Evolutionary conservation across 208 protist genomes (phyloP), one percentile per base, ranked within the genome.

Genomic region (Wallacemonas sp.): DNA sequence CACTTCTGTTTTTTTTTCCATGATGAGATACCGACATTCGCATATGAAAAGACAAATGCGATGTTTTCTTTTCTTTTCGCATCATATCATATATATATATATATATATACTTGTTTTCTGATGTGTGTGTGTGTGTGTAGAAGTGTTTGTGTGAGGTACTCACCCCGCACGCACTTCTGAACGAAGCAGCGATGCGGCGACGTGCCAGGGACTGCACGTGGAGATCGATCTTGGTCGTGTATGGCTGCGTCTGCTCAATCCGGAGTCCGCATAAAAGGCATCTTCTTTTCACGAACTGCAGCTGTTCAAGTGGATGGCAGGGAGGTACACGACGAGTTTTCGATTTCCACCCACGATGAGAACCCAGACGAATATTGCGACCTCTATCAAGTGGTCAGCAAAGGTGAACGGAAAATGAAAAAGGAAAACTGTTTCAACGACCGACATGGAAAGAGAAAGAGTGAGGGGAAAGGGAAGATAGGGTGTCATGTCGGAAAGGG

Each of bases 11-110:
- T n/a, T n/a, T n/a, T n/a, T n/a, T n/a, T n/a, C n/a, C n/a, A n/a
- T n/a, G n/a, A n/a, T n/a, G n/a, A n/a, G n/a, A n/a, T n/a, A n/a
- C n/a, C n/a, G n/a, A n/a, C n/a, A n/a, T n/a, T n/a, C n/a, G n/a
- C n/a, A n/a, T n/a, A n/a, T n/a, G n/a, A n/a, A n/a, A n/a, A n/a
- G n/a, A n/a, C n/a, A n/a, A n/a, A n/a, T n/a, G n/a, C n/a, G n/a
- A n/a, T n/a, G n/a, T n/a, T 52, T 39, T 65, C 47, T 30, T 43
- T 41, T 61, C 60, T 48, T 47, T 43, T 54, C 3, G 6, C 26
- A 27, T 38, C 6, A 36, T 27, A 66, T 34, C 17, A 49, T 64
- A 46, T 34, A 19, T 2, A 48, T 21, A 44, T 44, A 1, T 41
- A 49, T 34, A 47, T 16, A 65, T 52, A 49, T 65, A 24, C n/a